These are phyloP conservation scores for Trypanosomatidae sp. DNA, from an alignment of 208 protist species.

Conservation along the genomic window DNA sequence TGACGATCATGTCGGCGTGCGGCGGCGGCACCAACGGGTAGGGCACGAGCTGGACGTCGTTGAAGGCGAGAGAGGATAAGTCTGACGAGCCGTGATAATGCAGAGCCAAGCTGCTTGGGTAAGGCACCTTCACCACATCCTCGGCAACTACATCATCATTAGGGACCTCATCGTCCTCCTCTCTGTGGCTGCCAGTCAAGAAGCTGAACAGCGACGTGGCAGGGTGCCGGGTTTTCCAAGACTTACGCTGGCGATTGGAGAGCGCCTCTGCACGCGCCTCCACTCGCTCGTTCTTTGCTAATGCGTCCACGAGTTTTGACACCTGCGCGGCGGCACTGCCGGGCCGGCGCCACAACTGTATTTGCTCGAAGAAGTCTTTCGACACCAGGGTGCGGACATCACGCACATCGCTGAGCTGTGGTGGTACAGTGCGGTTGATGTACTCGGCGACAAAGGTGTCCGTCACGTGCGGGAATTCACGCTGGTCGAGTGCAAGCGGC, in stretches of 20 bases:
- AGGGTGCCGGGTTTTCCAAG: constrained; percentile 7
- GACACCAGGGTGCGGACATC: constrained; percentile 33
- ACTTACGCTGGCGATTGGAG: constrained; percentile 6
- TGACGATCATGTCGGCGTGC: not conserved
- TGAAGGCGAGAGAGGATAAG: constrained; percentile 3
- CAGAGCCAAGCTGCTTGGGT: not conserved
- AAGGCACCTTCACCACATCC: constrained; percentile 9
- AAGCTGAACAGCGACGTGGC: not conserved
- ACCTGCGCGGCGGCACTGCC: constrained; percentile 7
- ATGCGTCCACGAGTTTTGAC: not conserved
- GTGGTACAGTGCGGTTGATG: constrained; percentile 10
- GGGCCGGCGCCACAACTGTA: constrained; percentile 31
- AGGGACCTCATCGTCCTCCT: not conserved
- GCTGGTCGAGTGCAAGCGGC: constrained; percentile 1
- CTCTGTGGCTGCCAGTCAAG: not conserved
- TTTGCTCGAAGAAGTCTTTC: constrained; percentile 40
- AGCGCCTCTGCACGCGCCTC: constrained; percentile 12
- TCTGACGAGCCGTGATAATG: not conserved
- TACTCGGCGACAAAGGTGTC: constrained; percentile 9
- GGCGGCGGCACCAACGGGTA: constrained; percentile 12
- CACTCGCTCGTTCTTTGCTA: constrained; percentile 8
- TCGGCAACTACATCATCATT: not conserved
- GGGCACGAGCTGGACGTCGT: constrained; percentile 23
- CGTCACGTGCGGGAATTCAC: constrained; percentile 10
- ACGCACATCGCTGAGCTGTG: constrained; percentile 20